Evolutionary conservation across 2,329 filamentous ascomycete species (phyloP).

Genomic region (Tolypocladium tropicale): DNA sequence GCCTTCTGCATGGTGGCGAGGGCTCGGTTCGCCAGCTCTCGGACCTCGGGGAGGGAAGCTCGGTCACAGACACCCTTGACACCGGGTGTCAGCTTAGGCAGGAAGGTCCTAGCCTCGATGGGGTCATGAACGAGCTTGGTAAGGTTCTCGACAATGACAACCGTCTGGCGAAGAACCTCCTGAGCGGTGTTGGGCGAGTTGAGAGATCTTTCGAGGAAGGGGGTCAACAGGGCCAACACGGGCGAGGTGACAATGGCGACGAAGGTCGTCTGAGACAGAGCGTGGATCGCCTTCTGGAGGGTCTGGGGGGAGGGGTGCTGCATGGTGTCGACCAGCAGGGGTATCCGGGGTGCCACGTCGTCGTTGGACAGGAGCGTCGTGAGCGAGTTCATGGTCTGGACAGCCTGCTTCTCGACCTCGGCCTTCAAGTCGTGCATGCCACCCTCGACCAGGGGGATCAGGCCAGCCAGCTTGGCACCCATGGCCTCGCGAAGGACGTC

Average conservation of each 20-base stretch:
- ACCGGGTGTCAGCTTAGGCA: constrained; percentile 90
- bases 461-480: constrained; percentile 72
- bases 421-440: constrained; percentile 95
- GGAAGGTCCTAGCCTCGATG: constrained; percentile 85
- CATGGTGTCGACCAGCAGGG: constrained; percentile 88
- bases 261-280: constrained; percentile 95
- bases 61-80: constrained; percentile 80
- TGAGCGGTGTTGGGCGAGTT: constrained; percentile 87
- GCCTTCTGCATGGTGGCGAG: constrained; percentile 85
- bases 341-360: constrained; percentile 86
- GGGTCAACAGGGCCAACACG: constrained; percentile 86
- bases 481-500: constrained; percentile 84
- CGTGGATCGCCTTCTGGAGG: constrained; percentile 92
- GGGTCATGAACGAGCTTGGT: constrained; percentile 96
- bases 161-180: constrained; percentile 89
- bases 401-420: constrained; percentile 81
- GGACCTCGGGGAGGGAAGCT: constrained; percentile 88
- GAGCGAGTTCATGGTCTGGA: constrained; percentile 83
- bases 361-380: constrained; percentile 91
- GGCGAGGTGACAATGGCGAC: constrained; percentile 93
- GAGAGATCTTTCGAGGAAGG: constrained; percentile 84
- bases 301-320: constrained; percentile 83
- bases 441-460: constrained; percentile 84
- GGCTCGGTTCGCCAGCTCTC: constrained; percentile 76
- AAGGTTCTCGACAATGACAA: constrained; percentile 94